phyloP scores from a whole-genome alignment of 495 filamentous ascomycete species.

The Amorphotheca resinae region DNA sequence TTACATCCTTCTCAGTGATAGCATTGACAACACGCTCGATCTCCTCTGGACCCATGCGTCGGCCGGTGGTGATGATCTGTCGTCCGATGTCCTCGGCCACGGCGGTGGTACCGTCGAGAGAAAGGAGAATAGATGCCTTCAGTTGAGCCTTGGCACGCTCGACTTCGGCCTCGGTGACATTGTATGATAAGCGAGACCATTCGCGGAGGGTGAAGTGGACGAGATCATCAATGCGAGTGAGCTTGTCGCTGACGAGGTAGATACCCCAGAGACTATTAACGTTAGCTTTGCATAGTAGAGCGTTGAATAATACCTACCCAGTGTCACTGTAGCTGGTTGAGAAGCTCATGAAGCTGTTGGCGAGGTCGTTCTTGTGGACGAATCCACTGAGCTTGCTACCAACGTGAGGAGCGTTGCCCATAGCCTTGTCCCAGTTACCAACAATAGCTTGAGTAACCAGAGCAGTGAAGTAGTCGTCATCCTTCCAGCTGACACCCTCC shows the following conservation, averaged over 20 bases:
- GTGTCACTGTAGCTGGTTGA: conserved; percentile 99
- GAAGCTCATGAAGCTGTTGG: conserved; percentile 99
- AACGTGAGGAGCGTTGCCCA: conserved; percentile 91
- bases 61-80: conserved; percentile 94
- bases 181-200: conserved; percentile 84
- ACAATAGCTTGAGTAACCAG: conserved; percentile 97
- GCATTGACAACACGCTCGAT: conserved; percentile 79
- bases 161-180: conserved; percentile 77
- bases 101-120: conserved; percentile 92
- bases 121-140: conserved; percentile 94
- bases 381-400: conserved; percentile 95
- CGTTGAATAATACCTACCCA: conserved; percentile 47
- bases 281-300: conserved; percentile 10
- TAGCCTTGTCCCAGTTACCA: conserved; percentile 98
- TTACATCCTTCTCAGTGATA: conserved; percentile 94
- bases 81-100: conserved; percentile 97
- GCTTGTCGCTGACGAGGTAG: conserved; percentile 88
- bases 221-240: conserved; percentile 80
- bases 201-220: conserved; percentile 97
- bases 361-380: conserved; percentile 83
- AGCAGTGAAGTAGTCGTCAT: conserved; percentile 96
- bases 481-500: conserved; percentile 98
- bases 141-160: conserved; percentile 99
- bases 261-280: conserved; percentile 85
- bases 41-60: conserved; percentile 80